Base-by-base conservation (phyloP, 768 basidiomycete genomes). In the Pleurotus giganteus region DNA sequence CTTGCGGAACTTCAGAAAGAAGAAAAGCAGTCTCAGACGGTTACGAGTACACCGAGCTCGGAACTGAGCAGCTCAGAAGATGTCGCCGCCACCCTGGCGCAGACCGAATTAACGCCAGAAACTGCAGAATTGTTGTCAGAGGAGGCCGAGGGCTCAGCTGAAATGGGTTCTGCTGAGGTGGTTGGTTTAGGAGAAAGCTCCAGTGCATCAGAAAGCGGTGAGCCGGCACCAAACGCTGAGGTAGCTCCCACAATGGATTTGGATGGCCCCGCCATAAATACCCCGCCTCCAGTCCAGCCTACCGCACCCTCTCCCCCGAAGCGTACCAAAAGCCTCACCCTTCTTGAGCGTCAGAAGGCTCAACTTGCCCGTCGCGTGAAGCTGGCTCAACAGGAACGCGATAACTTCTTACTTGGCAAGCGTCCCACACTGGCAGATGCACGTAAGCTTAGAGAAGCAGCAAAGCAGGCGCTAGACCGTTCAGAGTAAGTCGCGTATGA, bases 1-100 rank as follows among this genome's bases (percentile, higher is more conserved):
- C 42, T 58, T 56, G 58, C 57, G 23, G 57, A 60, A 39, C 58
- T 51, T 12, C 54, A 53, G 34, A 36, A 28, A 28, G 7, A 41
- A 44, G 47, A 19, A 28, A 24, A 15, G n/a, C 8, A 19, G 42
- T 7, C 17, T 7, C 21, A 32, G 31, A 15, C 47, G 15, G 44
- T 26, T 23, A 11, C 9, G 23, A 2, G 32, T 11, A 12, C 49
- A 11, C 19, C 31, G 12, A 21, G 32, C 21, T 24, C 34, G 3
- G 4, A 34, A 21, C 3, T 1, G 3, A 11, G 23, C 17, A 29
- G 7, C 17, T 1, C 34, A 8, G 23, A 28, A 7, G 28, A 17
- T 8, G n/a, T 4, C 15, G n/a, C n/a, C 13, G n/a, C 26, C 15
- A 49, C 47, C 34, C 11, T n/a, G 34, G 31, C 13, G 31, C 6